A percentile compares a stretch with the other conserved stretches of the same genome.
Conservation (phyloP, 2,329 filamentous ascomycete species). For the Fusarium sororula region DNA sequence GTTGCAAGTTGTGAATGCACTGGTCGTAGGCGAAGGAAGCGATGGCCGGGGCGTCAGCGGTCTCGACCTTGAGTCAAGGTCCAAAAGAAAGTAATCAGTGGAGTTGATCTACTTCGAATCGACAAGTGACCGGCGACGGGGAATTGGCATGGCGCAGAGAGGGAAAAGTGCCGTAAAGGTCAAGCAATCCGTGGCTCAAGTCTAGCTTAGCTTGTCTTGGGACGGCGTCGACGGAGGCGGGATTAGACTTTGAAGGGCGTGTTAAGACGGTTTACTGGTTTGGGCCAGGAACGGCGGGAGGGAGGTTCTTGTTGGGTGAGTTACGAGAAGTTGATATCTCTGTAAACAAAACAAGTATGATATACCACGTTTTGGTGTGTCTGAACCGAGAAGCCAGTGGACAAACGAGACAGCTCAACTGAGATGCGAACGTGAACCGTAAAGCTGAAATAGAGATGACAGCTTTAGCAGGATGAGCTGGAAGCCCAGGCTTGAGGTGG, state of each 20-base stretch:
- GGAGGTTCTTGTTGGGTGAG: neutral
- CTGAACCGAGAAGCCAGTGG: neutral
- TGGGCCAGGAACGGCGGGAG: constrained; percentile 18
- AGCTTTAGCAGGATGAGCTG: neutral
- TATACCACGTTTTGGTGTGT: neutral
- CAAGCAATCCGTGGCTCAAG: constrained; percentile 26
- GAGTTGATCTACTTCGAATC: constrained; percentile 31
- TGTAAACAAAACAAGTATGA: neutral
- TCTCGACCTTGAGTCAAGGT: constrained; percentile 25
- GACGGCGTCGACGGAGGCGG: constrained; percentile 31
- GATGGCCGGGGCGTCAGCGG: constrained; percentile 10
- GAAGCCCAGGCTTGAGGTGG: constrained; percentile 3
- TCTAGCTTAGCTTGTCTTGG: constrained; percentile 37
- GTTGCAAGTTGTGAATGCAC: constrained; percentile 17
- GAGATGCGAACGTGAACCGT: neutral
- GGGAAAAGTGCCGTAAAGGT: constrained; percentile 26
- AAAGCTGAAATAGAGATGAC: neutral
- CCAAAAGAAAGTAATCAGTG: constrained; percentile 16
- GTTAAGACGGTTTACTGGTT: constrained; percentile 11
- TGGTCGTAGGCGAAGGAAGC: constrained; percentile 11
- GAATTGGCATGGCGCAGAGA: constrained; percentile 38
- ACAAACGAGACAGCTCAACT: neutral
- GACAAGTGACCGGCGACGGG: constrained; percentile 29
- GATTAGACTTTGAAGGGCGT: constrained; percentile 36
- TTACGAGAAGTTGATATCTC: neutral